Evolutionary conservation across 768 basidiomycete species (phyloP).

Genomic region (Lyophyllum decastes): DNA sequence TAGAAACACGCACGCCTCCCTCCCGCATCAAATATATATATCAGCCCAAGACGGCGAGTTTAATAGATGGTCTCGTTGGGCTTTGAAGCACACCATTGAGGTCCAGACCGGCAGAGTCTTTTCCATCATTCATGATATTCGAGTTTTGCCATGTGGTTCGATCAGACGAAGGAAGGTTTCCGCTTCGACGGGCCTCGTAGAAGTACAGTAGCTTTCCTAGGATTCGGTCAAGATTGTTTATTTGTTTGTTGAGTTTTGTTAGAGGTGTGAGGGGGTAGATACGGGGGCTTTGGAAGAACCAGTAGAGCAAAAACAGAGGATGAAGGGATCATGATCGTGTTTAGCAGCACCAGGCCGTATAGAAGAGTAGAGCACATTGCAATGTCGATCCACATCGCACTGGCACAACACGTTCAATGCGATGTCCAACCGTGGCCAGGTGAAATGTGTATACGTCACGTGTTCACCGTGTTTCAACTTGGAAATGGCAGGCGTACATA

Average conservation of each 20-base stretch:
- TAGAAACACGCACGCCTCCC: conserved; percentile 42
- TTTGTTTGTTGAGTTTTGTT: conserved; percentile 53
- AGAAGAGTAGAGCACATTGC: conserved; percentile 22
- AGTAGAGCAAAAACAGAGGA: conserved; percentile 51
- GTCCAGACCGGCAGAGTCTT: conserved; percentile 71
- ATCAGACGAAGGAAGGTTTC: conserved; percentile 64
- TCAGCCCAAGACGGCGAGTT: conserved; percentile 43
- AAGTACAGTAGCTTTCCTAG: conserved; percentile 85
- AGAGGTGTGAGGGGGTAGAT: conserved; percentile 59
- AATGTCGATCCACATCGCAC: conserved; percentile 1
- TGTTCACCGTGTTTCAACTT: not conserved
- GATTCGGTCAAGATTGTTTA: conserved; percentile 49
- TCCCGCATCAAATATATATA: conserved; percentile 95
- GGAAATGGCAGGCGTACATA: too few species aligned
- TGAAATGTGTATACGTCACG: not conserved
- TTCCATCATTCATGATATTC: conserved; percentile 76
- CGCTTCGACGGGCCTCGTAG: conserved; percentile 90
- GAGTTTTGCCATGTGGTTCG: conserved; percentile 89
- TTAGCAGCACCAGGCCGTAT: conserved; percentile 19
- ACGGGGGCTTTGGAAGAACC: conserved; percentile 64
- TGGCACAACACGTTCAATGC: not conserved
- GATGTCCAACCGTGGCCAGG: not conserved
- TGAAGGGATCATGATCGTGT: conserved; percentile 15
- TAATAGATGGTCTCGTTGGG: not conserved
- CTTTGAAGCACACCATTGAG: conserved; percentile 52